Evolutionary conservation across 345 rosid species (phyloP), one percentile per base, ranked within the genome.

Genomic region (Populus tremula): DNA sequence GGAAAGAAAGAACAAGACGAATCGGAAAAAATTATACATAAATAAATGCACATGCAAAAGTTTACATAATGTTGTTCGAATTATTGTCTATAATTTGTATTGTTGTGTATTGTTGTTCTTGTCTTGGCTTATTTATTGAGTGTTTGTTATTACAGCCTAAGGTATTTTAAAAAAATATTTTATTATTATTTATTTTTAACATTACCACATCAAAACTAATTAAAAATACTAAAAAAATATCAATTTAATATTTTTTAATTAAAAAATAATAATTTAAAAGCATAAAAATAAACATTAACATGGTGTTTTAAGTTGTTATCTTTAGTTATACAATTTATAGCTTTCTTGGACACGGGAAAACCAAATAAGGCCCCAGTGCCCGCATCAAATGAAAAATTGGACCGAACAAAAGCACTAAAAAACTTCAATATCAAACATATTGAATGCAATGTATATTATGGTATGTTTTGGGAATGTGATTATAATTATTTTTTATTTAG

Each of bases 51-150:
- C 66, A 35, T 35, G 66, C 33, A 38, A 53, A 8, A 21, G 69
- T 36, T 53, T 9, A 33, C 16, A 6, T 54, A 21, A 54, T 17
- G 38, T 1, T 5, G 6, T 67, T 53, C 5, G 14, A 66, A 14
- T 61, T 14, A 41, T 70, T 20, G 68, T 20, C 1, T 43, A 63
- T n/a, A 16, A 8, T 50, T 35, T 59, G 64, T 59, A 68, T 4
- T n/a, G 71, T 41, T 69, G 43, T 59, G 64, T 59, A 68, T 11
- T n/a, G 71, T 69, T 69, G 45, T 38, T 41, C 71, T n/a, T 69
- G 71, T 69, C 71, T 0, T 69, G 8, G 18, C 31, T 68, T 45
- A 35, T 33, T 36, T 29, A 4, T 33, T 33, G 36, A 33, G 36
- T 33, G 36, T 4, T 33, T 33, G 36, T 33, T 4, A 33, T 3